phyloP scores from a whole-genome alignment of 2,329 filamentous ascomycete genomes.

The Truncatella angustata region DNA sequence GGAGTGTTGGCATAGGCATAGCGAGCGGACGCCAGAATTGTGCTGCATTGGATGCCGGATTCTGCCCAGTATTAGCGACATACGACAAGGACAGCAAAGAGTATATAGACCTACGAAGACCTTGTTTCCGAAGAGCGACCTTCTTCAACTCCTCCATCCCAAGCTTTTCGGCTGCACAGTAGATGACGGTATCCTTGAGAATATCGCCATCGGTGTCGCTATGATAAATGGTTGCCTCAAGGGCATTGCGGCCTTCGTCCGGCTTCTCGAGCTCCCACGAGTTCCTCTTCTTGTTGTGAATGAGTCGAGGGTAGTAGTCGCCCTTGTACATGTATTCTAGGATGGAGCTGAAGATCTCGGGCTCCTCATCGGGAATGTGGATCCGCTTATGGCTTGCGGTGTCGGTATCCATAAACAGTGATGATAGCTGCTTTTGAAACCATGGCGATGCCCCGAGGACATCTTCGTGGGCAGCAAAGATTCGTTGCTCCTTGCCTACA shows the following conservation, averaged over 20 bases:
- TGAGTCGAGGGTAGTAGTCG: constrained; percentile 82
- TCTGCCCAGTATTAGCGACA: constrained; percentile 39
- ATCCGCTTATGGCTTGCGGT: constrained; percentile 65
- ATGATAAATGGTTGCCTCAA: constrained; percentile 69
- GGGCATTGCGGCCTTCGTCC: constrained; percentile 39
- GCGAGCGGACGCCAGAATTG: constrained; percentile 82
- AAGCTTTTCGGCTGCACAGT: constrained; percentile 85
- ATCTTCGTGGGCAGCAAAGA: constrained; percentile 90
- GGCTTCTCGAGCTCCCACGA: constrained; percentile 78
- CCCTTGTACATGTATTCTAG: constrained; percentile 93
- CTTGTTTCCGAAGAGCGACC: constrained; percentile 83
- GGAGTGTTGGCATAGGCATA: constrained; percentile 89
- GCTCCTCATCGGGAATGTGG: constrained; percentile 78
- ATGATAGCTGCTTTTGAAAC: constrained; percentile 66
- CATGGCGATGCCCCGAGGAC: constrained; percentile 76
- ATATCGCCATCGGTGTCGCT: constrained; percentile 64
- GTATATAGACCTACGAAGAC: constrained; percentile 60
- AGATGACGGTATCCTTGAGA: constrained; percentile 86
- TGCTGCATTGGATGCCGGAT: constrained; percentile 78
- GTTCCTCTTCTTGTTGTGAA: constrained; percentile 78
- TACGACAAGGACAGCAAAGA: background rate
- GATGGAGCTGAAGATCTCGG: constrained; percentile 86
- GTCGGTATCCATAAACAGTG: constrained; percentile 63
- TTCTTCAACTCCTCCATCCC: constrained; percentile 81
- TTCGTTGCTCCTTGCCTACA: constrained; percentile 76